Evolutionary conservation across 345 rosid species (phyloP).

Genomic region (Gossypium herbaceum): DNA sequence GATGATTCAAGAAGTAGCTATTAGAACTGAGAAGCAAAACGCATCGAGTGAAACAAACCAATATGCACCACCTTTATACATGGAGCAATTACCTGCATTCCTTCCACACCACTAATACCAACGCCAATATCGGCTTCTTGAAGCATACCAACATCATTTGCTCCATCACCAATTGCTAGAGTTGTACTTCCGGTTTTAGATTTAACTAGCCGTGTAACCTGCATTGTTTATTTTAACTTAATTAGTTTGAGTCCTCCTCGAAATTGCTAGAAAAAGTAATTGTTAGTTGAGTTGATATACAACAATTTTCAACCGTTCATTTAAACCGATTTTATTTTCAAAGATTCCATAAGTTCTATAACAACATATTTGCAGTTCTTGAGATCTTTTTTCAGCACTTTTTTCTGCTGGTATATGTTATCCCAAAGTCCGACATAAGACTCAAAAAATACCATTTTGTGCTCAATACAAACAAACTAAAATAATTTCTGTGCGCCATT

Average conservation of each 20-base stretch:
- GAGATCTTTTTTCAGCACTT: neutral
- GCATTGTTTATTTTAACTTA: constrained; percentile 17
- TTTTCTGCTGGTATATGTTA: neutral
- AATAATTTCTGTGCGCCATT: neutral
- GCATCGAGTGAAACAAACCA: neutral
- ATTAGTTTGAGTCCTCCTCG: constrained; percentile 9
- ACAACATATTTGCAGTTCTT: neutral
- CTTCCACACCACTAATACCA: constrained; percentile 95
- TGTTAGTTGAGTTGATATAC: neutral
- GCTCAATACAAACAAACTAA: neutral
- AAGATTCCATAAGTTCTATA: neutral
- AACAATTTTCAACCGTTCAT: neutral
- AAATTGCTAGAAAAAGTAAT: constrained; percentile 6
- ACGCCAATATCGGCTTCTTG: constrained; percentile 97
- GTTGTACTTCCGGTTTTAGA: constrained; percentile 72
- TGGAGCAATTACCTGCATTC: constrained; percentile 71
- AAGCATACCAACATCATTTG: constrained; percentile 98
- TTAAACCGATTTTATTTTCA: neutral
- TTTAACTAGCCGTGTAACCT: constrained; percentile 94
- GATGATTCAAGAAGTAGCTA: constrained; percentile 18
- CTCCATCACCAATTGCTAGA: constrained; percentile 92
- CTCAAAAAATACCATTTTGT: neutral
- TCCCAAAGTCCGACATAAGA: neutral
- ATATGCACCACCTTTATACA: neutral
- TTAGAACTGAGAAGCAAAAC: constrained; percentile 5